Evolutionary conservation across 164 flowering plant genomes (phyloP).

Genomic region (Tetrastigma voinierianum): DNA sequence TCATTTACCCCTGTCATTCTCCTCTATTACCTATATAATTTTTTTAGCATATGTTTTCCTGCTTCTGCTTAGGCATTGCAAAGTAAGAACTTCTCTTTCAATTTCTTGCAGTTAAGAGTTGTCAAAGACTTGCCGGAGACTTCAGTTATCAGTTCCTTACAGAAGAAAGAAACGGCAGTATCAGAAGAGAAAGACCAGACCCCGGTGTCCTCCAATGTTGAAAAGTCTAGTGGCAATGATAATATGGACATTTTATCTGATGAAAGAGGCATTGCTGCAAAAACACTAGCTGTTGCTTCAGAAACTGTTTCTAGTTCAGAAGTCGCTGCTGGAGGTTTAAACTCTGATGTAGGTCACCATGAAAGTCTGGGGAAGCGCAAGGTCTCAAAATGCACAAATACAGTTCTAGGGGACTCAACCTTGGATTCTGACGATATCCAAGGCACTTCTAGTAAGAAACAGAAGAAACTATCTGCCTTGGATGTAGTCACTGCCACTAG

Average conservation of each 20-base stretch:
- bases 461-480: slow-evolving; percentile 20
- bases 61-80: not conserved
- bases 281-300: slow-evolving; percentile 11
- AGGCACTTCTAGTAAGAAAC: slow-evolving; percentile 29
- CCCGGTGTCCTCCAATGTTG: slow-evolving; percentile 13
- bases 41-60: not conserved
- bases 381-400: slow-evolving; percentile 7
- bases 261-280: slow-evolving; percentile 22
- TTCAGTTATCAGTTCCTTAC: slow-evolving; percentile 14
- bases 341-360: slow-evolving; percentile 8
- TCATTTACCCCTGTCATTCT: not conserved
- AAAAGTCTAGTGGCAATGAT: slow-evolving; percentile 14
- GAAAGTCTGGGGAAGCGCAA: slow-evolving; percentile 32
- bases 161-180: slow-evolving; percentile 11
- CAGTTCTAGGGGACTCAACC: slow-evolving; percentile 1
- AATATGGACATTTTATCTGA: slow-evolving; percentile 15
- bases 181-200: slow-evolving; percentile 19
- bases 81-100: slow-evolving; percentile 4
- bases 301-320: slow-evolving; percentile 22
- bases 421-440: slow-evolving; percentile 14
- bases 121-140: slow-evolving; percentile 28
- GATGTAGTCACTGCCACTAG: slow-evolving; percentile 7
- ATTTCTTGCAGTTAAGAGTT: slow-evolving; percentile 34
- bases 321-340: slow-evolving; percentile 16
- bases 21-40: not conserved